Conservation (phyloP, 768 basidiomycete species). For the Hypholoma fasciculare region DNA sequence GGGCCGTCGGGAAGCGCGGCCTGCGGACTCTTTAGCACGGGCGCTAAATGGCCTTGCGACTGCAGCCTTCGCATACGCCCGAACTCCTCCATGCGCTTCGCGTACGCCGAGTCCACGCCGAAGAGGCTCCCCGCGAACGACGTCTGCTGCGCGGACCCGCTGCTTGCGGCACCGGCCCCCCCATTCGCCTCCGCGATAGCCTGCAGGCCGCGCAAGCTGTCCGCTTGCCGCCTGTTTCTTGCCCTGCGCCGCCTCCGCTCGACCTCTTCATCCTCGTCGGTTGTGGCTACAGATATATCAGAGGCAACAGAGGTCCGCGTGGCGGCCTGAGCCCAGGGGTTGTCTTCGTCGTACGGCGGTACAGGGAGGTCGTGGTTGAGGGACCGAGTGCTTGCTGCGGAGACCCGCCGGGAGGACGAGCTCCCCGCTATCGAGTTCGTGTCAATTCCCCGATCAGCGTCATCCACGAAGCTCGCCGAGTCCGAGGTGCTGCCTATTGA, state of each 20-base stretch:
- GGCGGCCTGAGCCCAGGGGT: background rate
- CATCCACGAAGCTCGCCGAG: background rate
- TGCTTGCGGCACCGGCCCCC: background rate
- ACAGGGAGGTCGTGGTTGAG: background rate
- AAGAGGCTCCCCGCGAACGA: background rate
- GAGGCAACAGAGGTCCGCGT: background rate
- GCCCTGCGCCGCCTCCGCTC: constrained; percentile 1
- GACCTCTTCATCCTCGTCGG: background rate
- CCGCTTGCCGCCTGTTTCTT: background rate
- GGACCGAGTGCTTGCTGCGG: background rate
- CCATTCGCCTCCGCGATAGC: background rate
- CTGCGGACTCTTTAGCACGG: background rate
- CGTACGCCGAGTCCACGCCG: background rate
- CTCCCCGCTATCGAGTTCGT: background rate
- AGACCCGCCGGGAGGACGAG: background rate
- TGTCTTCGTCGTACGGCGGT: background rate
- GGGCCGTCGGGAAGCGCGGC: background rate
- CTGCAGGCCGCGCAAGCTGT: background rate
- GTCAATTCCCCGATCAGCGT: background rate
- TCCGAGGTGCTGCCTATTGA: background rate
- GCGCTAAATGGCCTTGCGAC: background rate
- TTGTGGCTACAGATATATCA: background rate
- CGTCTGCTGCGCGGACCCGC: background rate
- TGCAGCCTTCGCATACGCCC: constrained; percentile 1
- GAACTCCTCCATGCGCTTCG: constrained; percentile 2